Conservation (phyloP, 108 stramenopile species). For the Craspedostauros australis region DNA sequence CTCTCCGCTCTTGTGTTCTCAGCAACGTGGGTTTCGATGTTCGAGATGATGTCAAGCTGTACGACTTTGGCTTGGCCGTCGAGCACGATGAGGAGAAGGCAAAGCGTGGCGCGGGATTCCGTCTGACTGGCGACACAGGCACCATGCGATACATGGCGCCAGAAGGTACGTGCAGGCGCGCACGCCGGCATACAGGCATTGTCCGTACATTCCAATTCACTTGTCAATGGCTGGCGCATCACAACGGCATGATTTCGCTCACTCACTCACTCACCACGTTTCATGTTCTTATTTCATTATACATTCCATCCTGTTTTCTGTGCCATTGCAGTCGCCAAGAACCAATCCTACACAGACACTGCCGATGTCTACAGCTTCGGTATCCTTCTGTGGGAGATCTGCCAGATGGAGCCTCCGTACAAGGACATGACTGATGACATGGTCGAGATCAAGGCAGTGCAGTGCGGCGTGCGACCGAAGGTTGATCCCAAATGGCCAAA, state of each 20-base stretch:
- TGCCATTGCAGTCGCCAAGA: constrained; percentile 46
- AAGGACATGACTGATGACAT: constrained; percentile 11
- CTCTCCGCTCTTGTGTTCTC: constrained; percentile 12
- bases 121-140: constrained; percentile 41
- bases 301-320: not conserved
- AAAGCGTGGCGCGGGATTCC: constrained; percentile 14
- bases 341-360: constrained; percentile 65
- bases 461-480: constrained; percentile 50
- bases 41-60: constrained; percentile 43
- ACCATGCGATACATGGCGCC: constrained; percentile 61
- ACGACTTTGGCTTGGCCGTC: constrained; percentile 44
- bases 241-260: not conserved
- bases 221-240: not conserved
- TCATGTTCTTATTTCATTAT: not conserved
- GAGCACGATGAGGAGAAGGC: constrained; percentile 7
- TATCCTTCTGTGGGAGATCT: constrained; percentile 72
- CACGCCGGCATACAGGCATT: not conserved
- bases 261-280: not conserved
- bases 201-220: not conserved
- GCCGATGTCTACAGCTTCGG: constrained; percentile 81
- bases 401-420: constrained; percentile 49
- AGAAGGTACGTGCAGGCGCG: constrained; percentile 14
- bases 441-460: constrained; percentile 27
- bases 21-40: constrained; percentile 39
- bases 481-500: constrained; percentile 55